Evolutionary conservation across 768 basidiomycete species (phyloP).

Genomic region (Xerocomus potaroensis): DNA sequence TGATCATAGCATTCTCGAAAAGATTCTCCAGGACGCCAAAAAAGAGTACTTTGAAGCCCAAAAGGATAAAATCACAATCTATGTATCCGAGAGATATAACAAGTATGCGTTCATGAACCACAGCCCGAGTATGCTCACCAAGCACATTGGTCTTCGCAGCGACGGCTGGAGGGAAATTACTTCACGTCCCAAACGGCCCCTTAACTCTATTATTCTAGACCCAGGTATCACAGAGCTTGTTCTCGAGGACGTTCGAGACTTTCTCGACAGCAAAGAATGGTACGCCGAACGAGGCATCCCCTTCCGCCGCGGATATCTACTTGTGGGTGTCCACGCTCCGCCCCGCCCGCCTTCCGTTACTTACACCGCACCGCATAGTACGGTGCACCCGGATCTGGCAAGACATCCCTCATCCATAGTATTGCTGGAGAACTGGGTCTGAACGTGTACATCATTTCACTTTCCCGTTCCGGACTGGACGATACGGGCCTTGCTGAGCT

Average conservation of each 20-base stretch:
- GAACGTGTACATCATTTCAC: slow-evolving; percentile 68
- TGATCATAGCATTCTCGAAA: slow-evolving; percentile 41
- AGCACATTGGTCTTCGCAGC: slow-evolving; percentile 14
- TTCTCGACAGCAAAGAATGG: slow-evolving; percentile 66
- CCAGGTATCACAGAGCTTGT: slow-evolving; percentile 63
- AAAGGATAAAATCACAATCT: slow-evolving; percentile 50
- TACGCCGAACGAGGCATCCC: slow-evolving; percentile 76
- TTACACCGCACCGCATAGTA: slow-evolving; percentile 35
- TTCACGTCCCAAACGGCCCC: slow-evolving; percentile 58
- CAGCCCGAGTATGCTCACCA: background rate
- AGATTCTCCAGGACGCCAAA: slow-evolving; percentile 54
- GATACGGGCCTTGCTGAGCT: slow-evolving; percentile 55
- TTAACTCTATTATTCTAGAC: slow-evolving; percentile 67
- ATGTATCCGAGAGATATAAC: slow-evolving; percentile 43
- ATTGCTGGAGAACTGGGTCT: slow-evolving; percentile 75
- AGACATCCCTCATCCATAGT: slow-evolving; percentile 72
- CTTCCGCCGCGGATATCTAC: slow-evolving; percentile 75
- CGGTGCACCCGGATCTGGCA: slow-evolving; percentile 74
- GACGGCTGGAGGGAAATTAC: slow-evolving; percentile 53
- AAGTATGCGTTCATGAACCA: slow-evolving; percentile 22
- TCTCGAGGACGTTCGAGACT: slow-evolving; percentile 66
- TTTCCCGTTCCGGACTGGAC: slow-evolving; percentile 59
- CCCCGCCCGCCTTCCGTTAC: background rate
- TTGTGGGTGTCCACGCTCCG: slow-evolving; percentile 31
- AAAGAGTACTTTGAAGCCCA: slow-evolving; percentile 46